phyloP scores from a whole-genome alignment of 192 early-diverging fungal genomes.

The Coemansia aciculifera region DNA sequence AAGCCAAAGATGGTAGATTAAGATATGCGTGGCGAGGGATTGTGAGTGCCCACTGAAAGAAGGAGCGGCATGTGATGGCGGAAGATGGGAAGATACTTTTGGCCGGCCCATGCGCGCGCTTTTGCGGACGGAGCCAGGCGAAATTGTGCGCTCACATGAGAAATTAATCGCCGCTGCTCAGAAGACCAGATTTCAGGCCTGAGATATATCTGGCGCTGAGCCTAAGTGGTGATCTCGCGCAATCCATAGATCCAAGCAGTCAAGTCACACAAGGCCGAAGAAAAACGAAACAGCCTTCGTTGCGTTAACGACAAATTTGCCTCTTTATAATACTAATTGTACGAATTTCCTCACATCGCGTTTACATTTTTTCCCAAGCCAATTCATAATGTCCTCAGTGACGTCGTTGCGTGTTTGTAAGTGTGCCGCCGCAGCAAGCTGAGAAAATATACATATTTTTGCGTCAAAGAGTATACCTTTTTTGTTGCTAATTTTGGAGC shows the following conservation, averaged over 20 bases:
- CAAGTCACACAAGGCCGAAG: background rate
- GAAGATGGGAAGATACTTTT: background rate
- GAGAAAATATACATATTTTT: background rate
- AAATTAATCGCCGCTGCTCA: constrained; percentile 17
- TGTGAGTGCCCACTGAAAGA: background rate
- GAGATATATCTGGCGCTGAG: no score
- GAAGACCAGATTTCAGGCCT: background rate
- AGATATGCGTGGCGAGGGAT: constrained; percentile 6
- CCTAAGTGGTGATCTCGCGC: background rate
- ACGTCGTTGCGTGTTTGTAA: constrained; percentile 41
- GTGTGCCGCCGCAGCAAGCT: constrained; percentile 7
- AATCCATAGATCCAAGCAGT: background rate
- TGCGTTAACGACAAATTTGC: background rate
- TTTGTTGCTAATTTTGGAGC: background rate
- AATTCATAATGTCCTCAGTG: constrained; percentile 18
- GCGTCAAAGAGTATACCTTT: background rate
- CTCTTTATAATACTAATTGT: background rate
- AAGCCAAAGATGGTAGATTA: background rate
- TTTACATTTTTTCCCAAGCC: background rate
- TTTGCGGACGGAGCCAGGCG: background rate
- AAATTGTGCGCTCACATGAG: constrained; percentile 11
- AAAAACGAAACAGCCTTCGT: background rate
- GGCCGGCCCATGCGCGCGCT: background rate
- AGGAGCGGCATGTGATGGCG: constrained; percentile 16
- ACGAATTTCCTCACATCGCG: background rate